Evolutionary conservation across 768 basidiomycete species (phyloP).

Genomic region (Naganishia friedmannii): DNA sequence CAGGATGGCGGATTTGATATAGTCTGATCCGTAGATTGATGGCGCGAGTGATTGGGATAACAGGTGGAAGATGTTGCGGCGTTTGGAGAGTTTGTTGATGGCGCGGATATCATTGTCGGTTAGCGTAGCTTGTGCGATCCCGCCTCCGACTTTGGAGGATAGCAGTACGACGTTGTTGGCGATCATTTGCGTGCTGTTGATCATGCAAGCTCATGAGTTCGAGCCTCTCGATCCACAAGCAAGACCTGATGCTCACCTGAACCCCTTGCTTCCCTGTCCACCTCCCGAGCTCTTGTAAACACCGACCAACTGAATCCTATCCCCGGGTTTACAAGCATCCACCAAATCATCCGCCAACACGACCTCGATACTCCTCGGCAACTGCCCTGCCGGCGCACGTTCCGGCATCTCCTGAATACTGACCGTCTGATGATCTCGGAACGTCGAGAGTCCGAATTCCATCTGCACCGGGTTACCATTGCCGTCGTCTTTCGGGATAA

Average conservation of each 20-base stretch:
- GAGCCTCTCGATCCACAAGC: not conserved
- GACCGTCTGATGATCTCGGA: conserved; percentile 94
- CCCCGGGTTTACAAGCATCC: conserved; percentile 95
- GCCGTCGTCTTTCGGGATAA: conserved; percentile 88
- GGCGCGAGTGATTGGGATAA: conserved; percentile 94
- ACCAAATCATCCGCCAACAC: conserved; percentile 95
- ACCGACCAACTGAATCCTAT: conserved; percentile 93
- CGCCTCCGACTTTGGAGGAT: conserved; percentile 90
- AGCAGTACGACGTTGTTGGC: conserved; percentile 94
- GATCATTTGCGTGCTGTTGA: conserved; percentile 77
- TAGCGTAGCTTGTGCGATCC: conserved; percentile 85
- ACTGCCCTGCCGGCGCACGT: conserved; percentile 91
- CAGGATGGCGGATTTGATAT: conserved; percentile 90
- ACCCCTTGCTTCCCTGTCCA: conserved; percentile 75
- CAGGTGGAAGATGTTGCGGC: conserved; percentile 77
- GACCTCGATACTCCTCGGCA: conserved; percentile 93
- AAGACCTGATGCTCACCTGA: conserved; percentile 65
- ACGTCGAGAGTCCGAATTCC: conserved; percentile 87
- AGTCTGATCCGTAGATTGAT: conserved; percentile 93
- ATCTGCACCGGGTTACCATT: conserved; percentile 81
- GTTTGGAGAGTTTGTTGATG: conserved; percentile 89
- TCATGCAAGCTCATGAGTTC: not conserved
- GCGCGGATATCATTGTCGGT: conserved; percentile 91
- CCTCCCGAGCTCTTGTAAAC: conserved; percentile 91
- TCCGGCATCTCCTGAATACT: conserved; percentile 99